These are phyloP conservation scores for Trypanosoma platydactyli DNA, from an alignment of 208 protist species.

Conservation along the genomic window DNA sequence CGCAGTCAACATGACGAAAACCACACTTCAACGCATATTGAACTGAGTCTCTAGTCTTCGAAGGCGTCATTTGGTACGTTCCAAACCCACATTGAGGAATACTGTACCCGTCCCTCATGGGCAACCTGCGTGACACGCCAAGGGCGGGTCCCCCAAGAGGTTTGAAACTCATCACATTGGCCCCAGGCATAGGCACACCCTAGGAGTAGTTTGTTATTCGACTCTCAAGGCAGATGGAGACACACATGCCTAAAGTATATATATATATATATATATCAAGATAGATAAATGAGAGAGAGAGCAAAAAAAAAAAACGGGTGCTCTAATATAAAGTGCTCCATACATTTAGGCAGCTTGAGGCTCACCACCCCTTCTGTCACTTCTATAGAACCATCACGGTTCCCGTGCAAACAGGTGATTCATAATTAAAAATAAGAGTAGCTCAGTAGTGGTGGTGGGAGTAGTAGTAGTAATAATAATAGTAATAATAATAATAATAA, in stretches of 20 bases:
- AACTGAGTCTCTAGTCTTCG: conserved; percentile 48
- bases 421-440: conserved; percentile 5
- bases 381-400: not conserved
- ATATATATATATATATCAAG: conserved; percentile 26
- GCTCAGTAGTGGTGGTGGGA: conserved; percentile 1
- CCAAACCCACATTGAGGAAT: conserved; percentile 91
- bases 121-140: conserved; percentile 28
- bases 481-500: conserved; percentile 24
- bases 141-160: conserved; percentile 43
- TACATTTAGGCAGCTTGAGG: no score
- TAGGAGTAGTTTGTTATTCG: not conserved
- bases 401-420: not conserved
- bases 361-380: no score
- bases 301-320: conserved; percentile 31
- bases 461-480: conserved; percentile 18
- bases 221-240: not conserved
- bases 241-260: not conserved
- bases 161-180: conserved; percentile 34
- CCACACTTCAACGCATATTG: conserved; percentile 70
- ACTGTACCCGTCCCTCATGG: conserved; percentile 43
- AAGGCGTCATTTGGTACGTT: conserved; percentile 72
- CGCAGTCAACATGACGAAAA: conserved; percentile 91
- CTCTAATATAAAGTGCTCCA: conserved; percentile 2
- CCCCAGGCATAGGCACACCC: conserved; percentile 20
- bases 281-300: conserved; percentile 7